Evolutionary conservation across 257 asterid genomes (phyloP), one percentile per base, ranked within the genome.

Genomic region (Henckelia pumila): DNA sequence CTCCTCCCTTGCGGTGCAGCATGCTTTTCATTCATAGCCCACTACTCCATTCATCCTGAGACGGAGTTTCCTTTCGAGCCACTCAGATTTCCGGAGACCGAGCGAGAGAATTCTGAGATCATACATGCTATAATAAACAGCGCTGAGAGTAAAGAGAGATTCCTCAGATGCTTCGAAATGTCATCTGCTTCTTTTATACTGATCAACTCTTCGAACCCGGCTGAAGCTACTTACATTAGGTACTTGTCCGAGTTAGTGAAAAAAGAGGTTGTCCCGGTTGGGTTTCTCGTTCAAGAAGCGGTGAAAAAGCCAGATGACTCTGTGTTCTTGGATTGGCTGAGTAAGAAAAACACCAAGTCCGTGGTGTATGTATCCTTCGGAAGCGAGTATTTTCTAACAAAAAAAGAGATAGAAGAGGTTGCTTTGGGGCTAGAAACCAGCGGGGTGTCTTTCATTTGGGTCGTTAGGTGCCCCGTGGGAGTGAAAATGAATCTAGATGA

Each of bases 311-410:
- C 58, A 2, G 47, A 50, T 6, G 61, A 72, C 23, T 25, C 25
- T 1, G 29, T 19, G 6, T 25, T 72, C 33, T 40, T 65, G 56
- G 37, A 64, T 17, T 72, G 76, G 72, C 23, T 65, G 3, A 47
- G 40, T 60, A 59, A 73, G 53, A 66, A 53, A 11, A 62, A 33
- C 14, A 28, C 32, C 26, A n/a, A 29, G 11, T 73, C 77, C 7
- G 63, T 57, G 2, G 77, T 73, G 47, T 59, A 58, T 22, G 58
- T 66, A 53, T 73, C 71, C 7, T 73, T 66, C 35, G 72, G 72
- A 33, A 64, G 30, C 3, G 68, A 73, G 64, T 65, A 40, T 44
- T 73, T 73, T 50, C 72, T 73, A 21, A 59, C 71, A 0, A 59
- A 58, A 28, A 67, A 66, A 47, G 60, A 56, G 22, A 71, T 63